Conservation (phyloP, 192 early-diverging fungal species). For the Dissophora globulifera region DNA sequence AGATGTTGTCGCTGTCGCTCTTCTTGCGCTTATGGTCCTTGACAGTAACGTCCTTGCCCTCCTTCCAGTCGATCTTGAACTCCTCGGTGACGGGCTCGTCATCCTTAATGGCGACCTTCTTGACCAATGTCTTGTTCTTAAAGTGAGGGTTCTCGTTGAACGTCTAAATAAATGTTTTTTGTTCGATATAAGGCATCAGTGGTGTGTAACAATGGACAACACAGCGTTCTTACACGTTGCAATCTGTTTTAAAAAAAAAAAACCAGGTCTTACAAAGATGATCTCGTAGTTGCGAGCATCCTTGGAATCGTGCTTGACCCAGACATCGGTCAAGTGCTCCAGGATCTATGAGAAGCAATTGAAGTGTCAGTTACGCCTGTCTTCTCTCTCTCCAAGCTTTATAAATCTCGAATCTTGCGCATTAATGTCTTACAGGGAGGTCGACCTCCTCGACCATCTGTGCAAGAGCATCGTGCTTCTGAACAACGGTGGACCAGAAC, state of each 20-base stretch:
- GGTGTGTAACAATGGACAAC: too few species aligned
- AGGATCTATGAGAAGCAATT: too few species aligned
- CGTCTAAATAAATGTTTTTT: conserved; percentile 10
- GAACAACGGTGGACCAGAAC: conserved; percentile 68
- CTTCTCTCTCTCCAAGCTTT: too few species aligned
- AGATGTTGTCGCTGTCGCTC: conserved; percentile 49
- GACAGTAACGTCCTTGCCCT: conserved; percentile 63
- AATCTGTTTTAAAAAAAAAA: not conserved
- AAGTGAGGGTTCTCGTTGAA: conserved; percentile 69
- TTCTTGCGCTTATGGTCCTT: conserved; percentile 52
- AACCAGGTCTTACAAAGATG: conserved; percentile 50
- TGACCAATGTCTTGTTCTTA: conserved; percentile 62
- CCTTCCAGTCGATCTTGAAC: conserved; percentile 66
- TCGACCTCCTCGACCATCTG: conserved; percentile 25
- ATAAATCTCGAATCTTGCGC: too few species aligned
- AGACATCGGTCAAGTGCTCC: conserved; percentile 46
- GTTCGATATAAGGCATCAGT: not conserved
- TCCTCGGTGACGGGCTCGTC: conserved; percentile 13
- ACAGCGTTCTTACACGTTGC: not conserved
- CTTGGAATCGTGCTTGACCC: conserved; percentile 45
- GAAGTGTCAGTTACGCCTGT: too few species aligned
- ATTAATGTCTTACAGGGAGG: conserved; percentile 22
- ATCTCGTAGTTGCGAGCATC: conserved; percentile 65
- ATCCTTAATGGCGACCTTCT: conserved; percentile 57
- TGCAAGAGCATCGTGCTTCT: conserved; percentile 13